A percentile compares a stretch with the other conserved stretches of the same genome.
phyloP scores from a whole-genome alignment of 2,329 filamentous ascomycete species.

The Colletotrichum camelliae region DNA sequence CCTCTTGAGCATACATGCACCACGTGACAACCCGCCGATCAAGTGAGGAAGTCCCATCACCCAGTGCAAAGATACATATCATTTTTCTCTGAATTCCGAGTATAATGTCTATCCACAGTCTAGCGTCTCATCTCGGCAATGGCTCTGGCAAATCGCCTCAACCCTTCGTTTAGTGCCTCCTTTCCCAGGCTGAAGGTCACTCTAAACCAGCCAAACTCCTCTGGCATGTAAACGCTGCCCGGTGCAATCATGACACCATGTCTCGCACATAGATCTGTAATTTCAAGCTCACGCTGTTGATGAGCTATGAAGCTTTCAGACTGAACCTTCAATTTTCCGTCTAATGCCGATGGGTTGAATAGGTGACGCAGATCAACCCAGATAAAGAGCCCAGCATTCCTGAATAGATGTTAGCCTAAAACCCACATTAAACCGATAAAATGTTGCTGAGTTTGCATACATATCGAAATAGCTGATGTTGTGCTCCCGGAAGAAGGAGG shows the following conservation, averaged over 20 bases:
- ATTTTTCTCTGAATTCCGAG: background rate
- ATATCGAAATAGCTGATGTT: background rate
- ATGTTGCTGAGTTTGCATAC: background rate
- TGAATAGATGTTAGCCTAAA: background rate
- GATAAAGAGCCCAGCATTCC: conserved; percentile 26
- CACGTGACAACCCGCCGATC: background rate
- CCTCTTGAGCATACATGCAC: background rate
- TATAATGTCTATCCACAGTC: background rate
- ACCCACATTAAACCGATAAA: background rate
- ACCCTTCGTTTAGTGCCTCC: conserved; percentile 21
- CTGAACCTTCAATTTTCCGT: background rate
- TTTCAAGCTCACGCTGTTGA: conserved; percentile 12
- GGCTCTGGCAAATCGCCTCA: conserved; percentile 16
- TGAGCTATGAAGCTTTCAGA: background rate
- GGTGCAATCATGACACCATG: conserved; percentile 23
- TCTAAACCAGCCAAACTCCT: conserved; percentile 29
- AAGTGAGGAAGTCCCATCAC: background rate
- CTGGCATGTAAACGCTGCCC: conserved; percentile 24
- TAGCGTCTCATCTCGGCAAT: background rate
- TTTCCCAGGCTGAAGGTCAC: conserved; percentile 23
- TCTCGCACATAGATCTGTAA: conserved; percentile 1
- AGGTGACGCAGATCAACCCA: conserved; percentile 24
- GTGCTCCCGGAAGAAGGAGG: background rate
- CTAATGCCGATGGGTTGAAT: background rate
- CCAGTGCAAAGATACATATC: background rate